Evolutionary conservation across 2,329 filamentous ascomycete species (phyloP).

Genomic region (Chalara sp.): DNA sequence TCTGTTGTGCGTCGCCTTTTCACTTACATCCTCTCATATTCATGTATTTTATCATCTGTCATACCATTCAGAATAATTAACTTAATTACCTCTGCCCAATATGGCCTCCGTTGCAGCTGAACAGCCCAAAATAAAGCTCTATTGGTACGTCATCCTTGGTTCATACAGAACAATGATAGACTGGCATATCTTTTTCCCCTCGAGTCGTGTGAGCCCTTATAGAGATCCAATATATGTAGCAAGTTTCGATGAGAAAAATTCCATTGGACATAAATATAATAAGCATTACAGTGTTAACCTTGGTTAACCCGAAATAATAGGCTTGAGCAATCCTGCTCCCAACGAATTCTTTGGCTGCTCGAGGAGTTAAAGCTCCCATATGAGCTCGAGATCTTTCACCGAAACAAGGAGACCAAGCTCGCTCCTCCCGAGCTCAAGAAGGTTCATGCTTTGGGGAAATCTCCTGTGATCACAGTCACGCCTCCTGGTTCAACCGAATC

Average conservation of each 20-base stretch:
- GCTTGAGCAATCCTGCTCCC: constrained; percentile 36
- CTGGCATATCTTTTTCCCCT: too few species aligned
- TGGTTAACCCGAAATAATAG: constrained; percentile 6
- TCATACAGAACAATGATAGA: background rate
- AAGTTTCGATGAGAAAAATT: too few species aligned
- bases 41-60: too few species aligned
- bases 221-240: too few species aligned
- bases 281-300: too few species aligned
- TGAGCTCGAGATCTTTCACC: constrained; percentile 73
- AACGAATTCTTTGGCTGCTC: constrained; percentile 64
- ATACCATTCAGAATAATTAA: too few species aligned
- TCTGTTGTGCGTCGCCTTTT: too few species aligned
- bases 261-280: too few species aligned
- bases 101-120: background rate
- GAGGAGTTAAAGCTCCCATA: constrained; percentile 69
- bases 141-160: constrained; percentile 37
- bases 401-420: constrained; percentile 51
- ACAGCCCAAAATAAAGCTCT: constrained; percentile 44
- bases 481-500: constrained; percentile 34
- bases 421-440: constrained; percentile 71
- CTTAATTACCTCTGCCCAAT: too few species aligned
- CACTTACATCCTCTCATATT: too few species aligned
- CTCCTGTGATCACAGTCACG: constrained; percentile 67
- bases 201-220: too few species aligned
- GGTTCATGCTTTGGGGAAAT: constrained; percentile 81